phyloP scores from a whole-genome alignment of 2,329 filamentous ascomycete species.

The Aspergillus sp. region DNA sequence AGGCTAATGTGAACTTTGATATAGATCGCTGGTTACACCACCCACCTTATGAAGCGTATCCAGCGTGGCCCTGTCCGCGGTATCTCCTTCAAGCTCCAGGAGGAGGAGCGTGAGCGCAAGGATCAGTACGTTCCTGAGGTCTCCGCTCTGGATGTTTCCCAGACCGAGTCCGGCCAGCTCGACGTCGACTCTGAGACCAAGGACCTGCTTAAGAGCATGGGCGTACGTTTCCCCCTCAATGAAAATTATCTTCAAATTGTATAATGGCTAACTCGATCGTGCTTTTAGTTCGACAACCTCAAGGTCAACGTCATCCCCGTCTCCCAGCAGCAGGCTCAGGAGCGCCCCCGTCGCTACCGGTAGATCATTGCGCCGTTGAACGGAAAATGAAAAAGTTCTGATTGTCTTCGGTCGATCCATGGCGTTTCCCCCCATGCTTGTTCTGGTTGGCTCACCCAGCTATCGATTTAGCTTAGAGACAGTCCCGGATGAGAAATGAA shows the following conservation, averaged over 20 bases:
- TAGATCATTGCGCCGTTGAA: slow-evolving; percentile 11
- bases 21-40: slow-evolving; percentile 97
- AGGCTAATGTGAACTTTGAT: slow-evolving; percentile 1
- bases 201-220: slow-evolving; percentile 97
- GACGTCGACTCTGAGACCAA: slow-evolving; percentile 98
- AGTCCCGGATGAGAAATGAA: slow-evolving; percentile 43
- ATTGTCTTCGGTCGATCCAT: slow-evolving; percentile 34
- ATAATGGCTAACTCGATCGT: background rate
- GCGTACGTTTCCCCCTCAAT: slow-evolving; percentile 66
- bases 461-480: slow-evolving; percentile 33
- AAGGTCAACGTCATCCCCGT: slow-evolving; percentile 94
- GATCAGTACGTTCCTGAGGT: slow-evolving; percentile 99
- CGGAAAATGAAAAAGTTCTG: slow-evolving; percentile 25
- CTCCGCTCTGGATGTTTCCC: slow-evolving; percentile 96
- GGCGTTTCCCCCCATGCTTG: slow-evolving; percentile 28
- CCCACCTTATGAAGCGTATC: slow-evolving; percentile 99
- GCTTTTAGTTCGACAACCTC: slow-evolving; percentile 84
- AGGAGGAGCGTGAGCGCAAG: slow-evolving; percentile 99
- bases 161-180: slow-evolving; percentile 87
- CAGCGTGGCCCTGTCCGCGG: slow-evolving; percentile 98
- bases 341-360: slow-evolving; percentile 72
- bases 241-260: background rate
- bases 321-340: slow-evolving; percentile 80
- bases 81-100: slow-evolving; percentile 99
- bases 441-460: slow-evolving; percentile 30